Evolutionary conservation across 2,329 filamentous ascomycete species (phyloP).

Genomic region (Aspergillus melleus): DNA sequence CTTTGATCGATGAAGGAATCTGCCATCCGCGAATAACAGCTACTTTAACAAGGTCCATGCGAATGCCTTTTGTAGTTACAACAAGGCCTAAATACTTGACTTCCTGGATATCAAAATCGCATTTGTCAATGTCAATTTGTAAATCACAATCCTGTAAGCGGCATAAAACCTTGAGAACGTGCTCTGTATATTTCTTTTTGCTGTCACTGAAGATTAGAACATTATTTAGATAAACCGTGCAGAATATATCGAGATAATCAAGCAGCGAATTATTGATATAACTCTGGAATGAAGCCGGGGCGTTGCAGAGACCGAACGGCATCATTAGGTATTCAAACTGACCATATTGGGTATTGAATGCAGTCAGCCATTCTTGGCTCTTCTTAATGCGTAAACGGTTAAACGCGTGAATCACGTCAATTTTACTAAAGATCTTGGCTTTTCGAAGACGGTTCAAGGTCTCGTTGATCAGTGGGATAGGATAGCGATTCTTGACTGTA

Average conservation of each 20-base stretch:
- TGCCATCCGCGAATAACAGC: neutral
- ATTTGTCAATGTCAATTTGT: neutral
- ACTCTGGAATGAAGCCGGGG: constrained; percentile 14
- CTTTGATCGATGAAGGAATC: neutral
- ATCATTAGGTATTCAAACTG: constrained; percentile 31
- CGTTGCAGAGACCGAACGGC: constrained; percentile 24
- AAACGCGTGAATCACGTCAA: neutral
- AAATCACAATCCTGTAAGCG: neutral
- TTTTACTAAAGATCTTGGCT: neutral
- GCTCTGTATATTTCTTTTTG: constrained; percentile 1
- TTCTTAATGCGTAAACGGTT: neutral
- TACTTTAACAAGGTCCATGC: constrained; percentile 17
- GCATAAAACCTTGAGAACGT: constrained; percentile 10
- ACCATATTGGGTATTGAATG: constrained; percentile 15
- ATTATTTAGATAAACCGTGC: constrained; percentile 15
- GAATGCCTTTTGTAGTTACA: constrained; percentile 6
- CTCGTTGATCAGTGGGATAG: neutral
- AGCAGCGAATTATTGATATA: constrained; percentile 15
- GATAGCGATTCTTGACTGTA: neutral
- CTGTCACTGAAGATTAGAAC: constrained; percentile 16
- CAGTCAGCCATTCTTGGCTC: neutral
- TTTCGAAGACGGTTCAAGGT: neutral
- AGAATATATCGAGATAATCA: constrained; percentile 11
- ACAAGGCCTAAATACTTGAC: neutral
- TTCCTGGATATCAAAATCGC: neutral